phyloP scores from a whole-genome alignment of 495 filamentous ascomycete genomes.

The Ascodesmis nigricans region DNA sequence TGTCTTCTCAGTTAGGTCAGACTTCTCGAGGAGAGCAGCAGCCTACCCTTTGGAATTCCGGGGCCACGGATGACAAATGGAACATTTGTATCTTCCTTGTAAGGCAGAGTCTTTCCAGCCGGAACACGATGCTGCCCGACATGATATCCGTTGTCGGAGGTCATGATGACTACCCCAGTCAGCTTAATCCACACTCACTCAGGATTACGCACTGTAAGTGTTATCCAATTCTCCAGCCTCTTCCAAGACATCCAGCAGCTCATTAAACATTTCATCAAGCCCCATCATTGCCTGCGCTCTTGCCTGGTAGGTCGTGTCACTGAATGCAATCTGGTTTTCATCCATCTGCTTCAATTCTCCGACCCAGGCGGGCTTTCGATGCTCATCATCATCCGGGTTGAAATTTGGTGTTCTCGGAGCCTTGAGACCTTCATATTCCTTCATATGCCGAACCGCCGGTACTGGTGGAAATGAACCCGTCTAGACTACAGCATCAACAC shows the following conservation, averaged over 20 bases:
- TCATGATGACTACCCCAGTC: constrained; percentile 41
- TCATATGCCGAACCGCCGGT: background rate
- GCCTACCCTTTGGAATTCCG: constrained; percentile 27
- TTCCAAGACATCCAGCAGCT: constrained; percentile 31
- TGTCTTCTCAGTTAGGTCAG: too few relatives aligned
- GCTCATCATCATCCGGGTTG: constrained; percentile 30
- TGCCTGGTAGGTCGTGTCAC: constrained; percentile 45
- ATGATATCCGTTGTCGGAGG: constrained; percentile 54
- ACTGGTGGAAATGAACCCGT: constrained; percentile 18
- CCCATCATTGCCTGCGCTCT: constrained; percentile 41
- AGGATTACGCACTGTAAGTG: constrained; percentile 26
- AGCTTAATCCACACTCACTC: too few relatives aligned
- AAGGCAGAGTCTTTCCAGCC: constrained; percentile 49
- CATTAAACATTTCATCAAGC: constrained; percentile 49
- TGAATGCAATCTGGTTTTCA: constrained; percentile 28
- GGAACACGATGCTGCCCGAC: constrained; percentile 51
- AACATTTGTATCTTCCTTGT: constrained; percentile 53
- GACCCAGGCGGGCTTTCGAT: constrained; percentile 38
- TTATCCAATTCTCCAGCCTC: constrained; percentile 34
- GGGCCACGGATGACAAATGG: constrained; percentile 43
- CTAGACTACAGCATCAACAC: too few relatives aligned
- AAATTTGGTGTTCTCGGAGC: constrained; percentile 34
- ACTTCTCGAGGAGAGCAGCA: background rate
- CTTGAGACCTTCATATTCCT: constrained; percentile 28
- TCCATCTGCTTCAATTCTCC: constrained; percentile 24